phyloP scores from a whole-genome alignment of 2,329 filamentous ascomycete species.

The Colletotrichum spaethianum region DNA sequence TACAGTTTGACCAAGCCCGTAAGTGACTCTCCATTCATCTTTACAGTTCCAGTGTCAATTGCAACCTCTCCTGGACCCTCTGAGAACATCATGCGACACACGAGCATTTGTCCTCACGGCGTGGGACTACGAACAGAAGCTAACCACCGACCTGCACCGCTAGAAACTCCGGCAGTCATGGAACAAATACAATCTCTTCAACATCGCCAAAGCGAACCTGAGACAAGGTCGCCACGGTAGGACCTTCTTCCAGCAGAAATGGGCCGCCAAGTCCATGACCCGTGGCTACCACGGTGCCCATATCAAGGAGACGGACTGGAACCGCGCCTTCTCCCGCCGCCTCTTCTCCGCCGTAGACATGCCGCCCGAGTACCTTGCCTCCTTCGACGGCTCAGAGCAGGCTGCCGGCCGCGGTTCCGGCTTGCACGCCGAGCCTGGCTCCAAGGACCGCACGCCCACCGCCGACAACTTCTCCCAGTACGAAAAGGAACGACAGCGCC shows the following conservation, averaged over 20 bases:
- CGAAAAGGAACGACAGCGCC: slow-evolving; percentile 7
- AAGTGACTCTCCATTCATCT: slow-evolving; percentile 51
- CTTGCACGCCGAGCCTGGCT: slow-evolving; percentile 52
- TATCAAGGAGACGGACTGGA: slow-evolving; percentile 93
- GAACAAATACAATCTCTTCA: slow-evolving; percentile 98
- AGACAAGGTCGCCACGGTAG: slow-evolving; percentile 58
- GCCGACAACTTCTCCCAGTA: slow-evolving; percentile 45
- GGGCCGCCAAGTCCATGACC: slow-evolving; percentile 86
- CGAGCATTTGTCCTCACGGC: not conserved
- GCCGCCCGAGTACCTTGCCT: slow-evolving; percentile 83
- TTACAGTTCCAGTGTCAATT: slow-evolving; percentile 20
- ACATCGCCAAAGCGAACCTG: slow-evolving; percentile 72
- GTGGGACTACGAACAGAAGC: slow-evolving; percentile 5
- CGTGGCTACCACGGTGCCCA: slow-evolving; percentile 96
- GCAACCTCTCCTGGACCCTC: slow-evolving; percentile 13
- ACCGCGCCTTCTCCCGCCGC: slow-evolving; percentile 89
- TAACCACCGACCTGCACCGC: slow-evolving; percentile 30
- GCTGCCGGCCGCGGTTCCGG: slow-evolving; percentile 89
- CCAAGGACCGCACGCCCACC: slow-evolving; percentile 43
- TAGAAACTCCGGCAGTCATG: slow-evolving; percentile 96
- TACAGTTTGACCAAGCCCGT: slow-evolving; percentile 78
- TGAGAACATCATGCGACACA: not conserved
- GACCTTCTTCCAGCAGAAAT: slow-evolving; percentile 99
- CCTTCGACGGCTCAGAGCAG: slow-evolving; percentile 84
- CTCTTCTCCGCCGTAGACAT: slow-evolving; percentile 89